Evolutionary conservation across 345 rosid species (phyloP), one percentile per base, ranked within the genome.

Genomic region (Orychophragmus violaceus): DNA sequence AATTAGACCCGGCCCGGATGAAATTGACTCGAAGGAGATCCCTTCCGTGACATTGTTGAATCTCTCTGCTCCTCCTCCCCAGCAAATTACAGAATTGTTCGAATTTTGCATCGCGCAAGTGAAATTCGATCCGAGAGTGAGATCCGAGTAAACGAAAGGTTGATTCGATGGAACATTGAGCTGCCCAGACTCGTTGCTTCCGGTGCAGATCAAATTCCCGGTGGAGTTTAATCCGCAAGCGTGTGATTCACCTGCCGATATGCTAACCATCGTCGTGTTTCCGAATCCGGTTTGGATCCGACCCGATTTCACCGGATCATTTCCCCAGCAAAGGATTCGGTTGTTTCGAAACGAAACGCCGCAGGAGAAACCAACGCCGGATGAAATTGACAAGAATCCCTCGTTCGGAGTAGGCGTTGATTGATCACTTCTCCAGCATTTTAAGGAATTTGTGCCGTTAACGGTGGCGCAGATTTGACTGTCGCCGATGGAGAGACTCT

Each of bases 361-460:
- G 68, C 97, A 90, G 5, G 87, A 68, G 57, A 88, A 90, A 4
- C 93, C 87, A 18, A 66, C 78, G 35, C 96, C 97, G 3, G 93
- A 86, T 13, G 97, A 81, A 16, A 90, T 65, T 19, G 85, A 75
- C 17, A 2, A 35, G 62, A 86, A 82, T 17, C 59, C 55, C 11
- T 62, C 76, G 13, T 58, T 48, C 1, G 16, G 55, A 8, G n/a
- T n/a, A n/a, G 69, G 41, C 0, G 33, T 21, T 3, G 29, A n/a
- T 19, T 1, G 22, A 27, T 53, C 64, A n/a, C 19, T 17, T 72
- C 97, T 83, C 97, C 83, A 85, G 72, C 97, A 90, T 33, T 24
- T 71, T n/a, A 83, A 66, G n/a, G 53, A 54, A 0, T 79, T 70
- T 16, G 71, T 71, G 8, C 59, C 78, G 53, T 62, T 76, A 2